Base-by-base conservation (phyloP, 1,284 basidiomycete species). In the Vanrija sp. region DNA sequence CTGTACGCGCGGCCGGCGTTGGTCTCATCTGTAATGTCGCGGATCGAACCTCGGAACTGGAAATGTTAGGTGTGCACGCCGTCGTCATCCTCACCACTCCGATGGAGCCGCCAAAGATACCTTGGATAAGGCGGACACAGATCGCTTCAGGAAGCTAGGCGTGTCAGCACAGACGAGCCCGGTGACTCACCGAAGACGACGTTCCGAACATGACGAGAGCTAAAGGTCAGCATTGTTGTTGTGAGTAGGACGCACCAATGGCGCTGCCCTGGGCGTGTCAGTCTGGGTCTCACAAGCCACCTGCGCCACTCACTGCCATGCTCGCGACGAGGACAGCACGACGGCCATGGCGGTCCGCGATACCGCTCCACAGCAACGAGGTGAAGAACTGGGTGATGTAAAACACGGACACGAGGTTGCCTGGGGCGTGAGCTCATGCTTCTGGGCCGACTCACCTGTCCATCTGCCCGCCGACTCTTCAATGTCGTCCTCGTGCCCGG, bases 1-100 rank as follows among this genome's bases (percentile, higher is more conserved):
- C 91, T 91, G 71, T 96, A 96, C 15, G 94, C 94, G 61, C 91
- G 83, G 35, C 89, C 89, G 75, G 96, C 93, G 72, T 97, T 97
- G 51, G 85, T 89, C 38, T 73, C 73, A 48, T 75, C 71, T 38
- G 95, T 95, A 54, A 98, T 82, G 57, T 88, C 87, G 20, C 89
- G 80, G 41, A 98, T 86, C 7, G 87, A 89, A 19, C 92, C 90
- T 63, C 93, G 67, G 61, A 73, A 68, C 78, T 78, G 38, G 62
- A 62, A 5, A 58, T 63, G n/a, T 41, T 69, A 54, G 41, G 9
- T 25, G 15, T 18, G 10, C 16, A 41, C 22, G 6, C 12, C 14
- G 23, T 0, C 12, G n/a, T 16, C n/a, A 8, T 3, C 63, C 70
- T 83, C 41, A 90, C 91, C 18, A 96, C 93, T 25, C 92, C 94